These are phyloP conservation scores for Lodderomyces margitis DNA, from an alignment of 1,139 yeast genomes.

Conservation along the genomic window DNA sequence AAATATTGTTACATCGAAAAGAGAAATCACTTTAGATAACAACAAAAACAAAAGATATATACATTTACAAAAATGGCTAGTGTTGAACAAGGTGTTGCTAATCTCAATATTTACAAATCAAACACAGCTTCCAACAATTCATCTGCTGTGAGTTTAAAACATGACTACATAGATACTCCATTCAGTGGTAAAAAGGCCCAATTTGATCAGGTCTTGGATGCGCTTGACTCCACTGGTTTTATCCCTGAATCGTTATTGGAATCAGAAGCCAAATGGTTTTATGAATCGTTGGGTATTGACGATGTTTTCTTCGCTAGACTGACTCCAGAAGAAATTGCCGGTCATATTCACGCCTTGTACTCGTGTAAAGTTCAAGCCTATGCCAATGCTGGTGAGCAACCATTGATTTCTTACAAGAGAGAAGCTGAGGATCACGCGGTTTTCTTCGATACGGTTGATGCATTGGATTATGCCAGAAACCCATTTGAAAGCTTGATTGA, in stretches of 20 bases:
- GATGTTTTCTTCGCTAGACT: slow-evolving; percentile 90
- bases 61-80: background rate
- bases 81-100: slow-evolving; percentile 14
- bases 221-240: slow-evolving; percentile 79
- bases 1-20: background rate
- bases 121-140: slow-evolving; percentile 27
- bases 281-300: slow-evolving; percentile 83
- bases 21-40: background rate
- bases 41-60: no score
- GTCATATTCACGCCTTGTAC: slow-evolving; percentile 82
- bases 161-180: slow-evolving; percentile 71
- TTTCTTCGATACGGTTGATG: slow-evolving; percentile 71
- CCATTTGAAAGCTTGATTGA: slow-evolving; percentile 71
- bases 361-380: slow-evolving; percentile 92
- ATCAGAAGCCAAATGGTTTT: slow-evolving; percentile 87
- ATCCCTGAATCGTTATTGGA: slow-evolving; percentile 87
- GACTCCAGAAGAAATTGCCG: slow-evolving; percentile 73
- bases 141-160: slow-evolving; percentile 35
- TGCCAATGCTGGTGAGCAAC: slow-evolving; percentile 34
- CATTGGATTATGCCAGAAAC: slow-evolving; percentile 33
- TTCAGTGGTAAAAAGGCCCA: slow-evolving; percentile 83
- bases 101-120: slow-evolving; percentile 12
- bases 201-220: slow-evolving; percentile 77
- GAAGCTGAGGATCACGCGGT: slow-evolving; percentile 88
- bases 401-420: slow-evolving; percentile 70